Conservation (phyloP, 169 alveolate genomes). For the Plasmodium gonderi region DNA sequence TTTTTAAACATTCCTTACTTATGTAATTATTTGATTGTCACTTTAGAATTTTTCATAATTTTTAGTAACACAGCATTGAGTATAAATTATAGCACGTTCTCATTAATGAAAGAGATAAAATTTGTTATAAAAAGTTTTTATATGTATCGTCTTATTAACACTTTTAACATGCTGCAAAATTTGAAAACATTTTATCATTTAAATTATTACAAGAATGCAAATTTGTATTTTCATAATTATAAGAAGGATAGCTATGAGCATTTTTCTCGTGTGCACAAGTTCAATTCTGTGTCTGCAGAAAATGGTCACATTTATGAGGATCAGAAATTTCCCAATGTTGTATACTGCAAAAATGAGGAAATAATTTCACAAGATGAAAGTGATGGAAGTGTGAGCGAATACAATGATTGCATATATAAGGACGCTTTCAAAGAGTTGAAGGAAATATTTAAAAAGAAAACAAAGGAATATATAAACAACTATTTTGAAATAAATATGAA, state of each 20-base stretch:
- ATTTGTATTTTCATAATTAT: slow-evolving; percentile 49
- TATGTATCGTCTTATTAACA: slow-evolving; percentile 19
- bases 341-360: neutral
- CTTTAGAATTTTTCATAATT: slow-evolving; percentile 18
- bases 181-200: slow-evolving; percentile 43
- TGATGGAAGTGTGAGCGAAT: slow-evolving; percentile 4
- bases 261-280: neutral
- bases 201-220: slow-evolving; percentile 7
- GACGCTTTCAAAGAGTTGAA: slow-evolving; percentile 36
- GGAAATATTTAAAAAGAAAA: slow-evolving; percentile 9
- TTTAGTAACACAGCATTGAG: slow-evolving; percentile 16
- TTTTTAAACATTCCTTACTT: slow-evolving; percentile 54
- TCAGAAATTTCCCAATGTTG: neutral
- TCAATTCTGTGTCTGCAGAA: neutral
- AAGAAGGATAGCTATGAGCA: slow-evolving; percentile 1
- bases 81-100: slow-evolving; percentile 3
- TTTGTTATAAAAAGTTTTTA: neutral
- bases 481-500: slow-evolving; percentile 20
- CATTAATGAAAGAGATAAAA: slow-evolving; percentile 9
- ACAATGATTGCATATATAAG: slow-evolving; percentile 32
- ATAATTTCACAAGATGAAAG: neutral
- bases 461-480: neutral
- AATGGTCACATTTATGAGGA: neutral
- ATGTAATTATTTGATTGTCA: slow-evolving; percentile 40
- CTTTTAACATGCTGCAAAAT: slow-evolving; percentile 19